A percentile compares a stretch with the other conserved stretches of the same genome.
Conservation (phyloP, 2,329 filamentous ascomycete species). For the Penicillium decumbens region DNA sequence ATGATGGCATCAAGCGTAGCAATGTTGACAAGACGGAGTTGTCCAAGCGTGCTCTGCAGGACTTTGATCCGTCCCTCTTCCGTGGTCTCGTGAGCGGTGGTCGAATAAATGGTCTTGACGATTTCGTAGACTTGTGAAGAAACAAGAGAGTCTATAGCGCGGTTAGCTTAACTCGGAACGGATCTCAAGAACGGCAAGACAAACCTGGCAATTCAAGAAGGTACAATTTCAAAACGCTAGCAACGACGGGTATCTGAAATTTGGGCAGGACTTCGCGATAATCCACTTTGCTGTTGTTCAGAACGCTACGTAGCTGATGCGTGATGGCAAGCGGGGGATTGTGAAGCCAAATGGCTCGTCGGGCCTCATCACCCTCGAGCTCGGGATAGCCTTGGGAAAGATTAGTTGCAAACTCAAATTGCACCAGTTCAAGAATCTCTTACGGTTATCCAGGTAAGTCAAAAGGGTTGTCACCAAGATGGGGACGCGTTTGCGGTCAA, state of each 20-base stretch:
- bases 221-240: conserved; percentile 88
- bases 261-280: conserved; percentile 71
- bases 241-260: conserved; percentile 91
- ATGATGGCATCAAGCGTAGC: conserved; percentile 97
- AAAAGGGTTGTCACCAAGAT: conserved; percentile 86
- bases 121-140: conserved; percentile 99
- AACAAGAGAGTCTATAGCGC: conserved; percentile 78
- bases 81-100: conserved; percentile 68
- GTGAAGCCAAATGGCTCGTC: conserved; percentile 87
- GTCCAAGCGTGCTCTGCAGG: conserved; percentile 89
- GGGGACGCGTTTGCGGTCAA: conserved; percentile 92
- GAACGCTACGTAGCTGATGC: conserved; percentile 72
- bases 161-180: conserved; percentile 7
- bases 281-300: conserved; percentile 84
- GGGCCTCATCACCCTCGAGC: conserved; percentile 89
- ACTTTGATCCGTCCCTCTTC: conserved; percentile 80
- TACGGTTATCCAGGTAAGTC: conserved; percentile 85
- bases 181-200: conserved; percentile 33
- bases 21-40: conserved; percentile 93
- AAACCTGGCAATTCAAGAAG: conserved; percentile 87
- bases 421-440: conserved; percentile 12
- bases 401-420: neutral
- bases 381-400: conserved; percentile 70
- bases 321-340: conserved; percentile 82
- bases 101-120: conserved; percentile 92